Evolutionary conservation across 495 filamentous ascomycete genomes (phyloP).

Genomic region (Penicillium alfredii): DNA sequence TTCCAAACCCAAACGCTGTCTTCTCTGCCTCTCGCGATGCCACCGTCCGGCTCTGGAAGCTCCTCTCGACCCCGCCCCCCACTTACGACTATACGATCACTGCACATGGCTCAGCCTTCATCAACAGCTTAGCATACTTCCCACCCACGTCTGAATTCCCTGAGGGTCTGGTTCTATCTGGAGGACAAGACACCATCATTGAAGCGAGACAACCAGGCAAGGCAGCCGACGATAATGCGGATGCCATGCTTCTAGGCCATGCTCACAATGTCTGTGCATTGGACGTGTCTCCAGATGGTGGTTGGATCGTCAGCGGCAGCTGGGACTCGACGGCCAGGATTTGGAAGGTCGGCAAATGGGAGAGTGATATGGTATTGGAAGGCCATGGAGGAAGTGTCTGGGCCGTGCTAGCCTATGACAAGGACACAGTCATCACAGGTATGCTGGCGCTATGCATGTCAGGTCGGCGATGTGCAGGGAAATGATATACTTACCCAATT

Average conservation of each 20-base stretch:
- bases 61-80: slow-evolving; percentile 57
- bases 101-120: slow-evolving; percentile 69
- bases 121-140: slow-evolving; percentile 77
- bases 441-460: slow-evolving; percentile 1
- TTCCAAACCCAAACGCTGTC: slow-evolving; percentile 64
- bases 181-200: slow-evolving; percentile 86
- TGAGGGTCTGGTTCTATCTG: slow-evolving; percentile 78
- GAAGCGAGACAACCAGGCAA: slow-evolving; percentile 71
- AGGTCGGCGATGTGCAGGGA: too few species aligned
- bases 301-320: slow-evolving; percentile 80
- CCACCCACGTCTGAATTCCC: slow-evolving; percentile 63
- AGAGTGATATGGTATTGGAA: slow-evolving; percentile 60
- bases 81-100: slow-evolving; percentile 69
- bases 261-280: slow-evolving; percentile 79
- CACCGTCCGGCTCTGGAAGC: slow-evolving; percentile 83
- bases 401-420: slow-evolving; percentile 81
- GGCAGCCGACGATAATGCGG: slow-evolving; percentile 65
- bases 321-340: slow-evolving; percentile 86
- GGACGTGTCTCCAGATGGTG: slow-evolving; percentile 64
- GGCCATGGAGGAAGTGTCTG: slow-evolving; percentile 81
- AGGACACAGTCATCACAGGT: slow-evolving; percentile 77
- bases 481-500: slow-evolving; percentile 3
- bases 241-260: slow-evolving; percentile 82
- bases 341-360: slow-evolving; percentile 74
- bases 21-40: slow-evolving; percentile 86